Evolutionary conservation across 1,139 yeast genomes (phyloP).

Genomic region (Candida tunisiensis): DNA sequence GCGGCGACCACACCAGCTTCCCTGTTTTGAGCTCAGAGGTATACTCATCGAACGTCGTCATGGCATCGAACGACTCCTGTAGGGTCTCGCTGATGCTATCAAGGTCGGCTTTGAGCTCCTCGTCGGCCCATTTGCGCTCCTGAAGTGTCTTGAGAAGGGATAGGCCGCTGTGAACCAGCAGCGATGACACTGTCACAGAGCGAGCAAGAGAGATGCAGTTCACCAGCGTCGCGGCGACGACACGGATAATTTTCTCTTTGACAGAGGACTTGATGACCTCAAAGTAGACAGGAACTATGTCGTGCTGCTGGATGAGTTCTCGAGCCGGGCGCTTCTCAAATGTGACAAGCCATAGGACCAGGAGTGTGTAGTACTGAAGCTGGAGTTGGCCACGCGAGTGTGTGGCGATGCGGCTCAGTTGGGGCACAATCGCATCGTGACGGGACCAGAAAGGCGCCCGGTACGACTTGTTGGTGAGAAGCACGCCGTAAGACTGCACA

Average conservation of each 20-base stretch:
- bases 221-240: slow-evolving; percentile 58
- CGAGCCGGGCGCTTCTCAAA: slow-evolving; percentile 43
- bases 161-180: slow-evolving; percentile 65
- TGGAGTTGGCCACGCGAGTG: slow-evolving; percentile 54
- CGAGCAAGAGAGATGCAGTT: slow-evolving; percentile 21
- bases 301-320: slow-evolving; percentile 31
- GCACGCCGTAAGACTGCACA: slow-evolving; percentile 47
- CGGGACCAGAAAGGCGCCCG: slow-evolving; percentile 39
- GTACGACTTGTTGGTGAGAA: slow-evolving; percentile 40
- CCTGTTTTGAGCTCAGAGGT: slow-evolving; percentile 68
- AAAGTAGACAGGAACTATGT: slow-evolving; percentile 8
- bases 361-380: slow-evolving; percentile 62
- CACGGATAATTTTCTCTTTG: slow-evolving; percentile 79
- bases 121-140: slow-evolving; percentile 90
- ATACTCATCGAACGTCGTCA: slow-evolving; percentile 90
- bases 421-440: slow-evolving; percentile 37
- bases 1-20: slow-evolving; percentile 79
- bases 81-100: slow-evolving; percentile 37
- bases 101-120: slow-evolving; percentile 70
- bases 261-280: slow-evolving; percentile 52
- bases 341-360: slow-evolving; percentile 73
- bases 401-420: slow-evolving; percentile 30
- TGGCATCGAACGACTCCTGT: slow-evolving; percentile 53
- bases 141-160: slow-evolving; percentile 49
- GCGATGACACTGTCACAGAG: slow-evolving; percentile 38